Percentiles rank a stretch among this genome's conserved stretches.
Conservation (phyloP, 2,329 filamentous ascomycete species). For the Colletotrichum tofieldiae region DNA sequence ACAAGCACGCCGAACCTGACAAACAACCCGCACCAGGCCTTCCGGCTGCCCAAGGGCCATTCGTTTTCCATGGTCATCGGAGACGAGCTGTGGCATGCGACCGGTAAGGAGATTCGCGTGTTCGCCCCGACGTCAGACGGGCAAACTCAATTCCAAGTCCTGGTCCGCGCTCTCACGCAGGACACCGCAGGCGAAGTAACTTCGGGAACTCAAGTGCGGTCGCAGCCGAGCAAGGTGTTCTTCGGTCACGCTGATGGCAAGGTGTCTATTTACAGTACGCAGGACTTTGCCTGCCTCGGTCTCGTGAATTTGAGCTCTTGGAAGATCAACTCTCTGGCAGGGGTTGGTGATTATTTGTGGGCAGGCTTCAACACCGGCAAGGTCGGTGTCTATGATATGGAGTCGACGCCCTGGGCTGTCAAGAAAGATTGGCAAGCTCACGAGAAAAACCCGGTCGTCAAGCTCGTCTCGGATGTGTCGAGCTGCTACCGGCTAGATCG, state of each 20-base stretch:
- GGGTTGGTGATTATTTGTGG: slow-evolving; percentile 89
- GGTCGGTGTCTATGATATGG: slow-evolving; percentile 92
- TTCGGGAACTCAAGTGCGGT: slow-evolving; percentile 82
- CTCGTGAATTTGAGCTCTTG: slow-evolving; percentile 91
- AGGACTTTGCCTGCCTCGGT: slow-evolving; percentile 82
- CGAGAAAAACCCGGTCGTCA: slow-evolving; percentile 80
- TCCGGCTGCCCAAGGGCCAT: slow-evolving; percentile 84
- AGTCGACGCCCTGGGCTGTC: slow-evolving; percentile 85
- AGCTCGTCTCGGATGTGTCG: slow-evolving; percentile 83
- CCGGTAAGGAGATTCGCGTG: slow-evolving; percentile 88
- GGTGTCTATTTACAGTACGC: slow-evolving; percentile 90
- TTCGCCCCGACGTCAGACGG: slow-evolving; percentile 82
- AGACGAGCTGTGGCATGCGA: slow-evolving; percentile 88
- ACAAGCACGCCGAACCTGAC: slow-evolving; percentile 82
- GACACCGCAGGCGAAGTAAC: slow-evolving; percentile 89
- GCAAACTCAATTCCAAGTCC: slow-evolving; percentile 80
- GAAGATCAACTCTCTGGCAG: slow-evolving; percentile 91
- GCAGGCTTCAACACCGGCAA: slow-evolving; percentile 95
- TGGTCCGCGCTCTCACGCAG: slow-evolving; percentile 79
- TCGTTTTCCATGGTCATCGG: slow-evolving; percentile 92
- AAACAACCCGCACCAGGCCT: slow-evolving; percentile 79
- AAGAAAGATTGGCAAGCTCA: slow-evolving; percentile 97
- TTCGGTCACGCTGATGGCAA: slow-evolving; percentile 96
- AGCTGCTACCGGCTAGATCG: slow-evolving; percentile 89
- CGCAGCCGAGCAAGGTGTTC: slow-evolving; percentile 84